phyloP scores from a whole-genome alignment of 495 filamentous ascomycete genomes.

The Aspergillus biplanus region DNA sequence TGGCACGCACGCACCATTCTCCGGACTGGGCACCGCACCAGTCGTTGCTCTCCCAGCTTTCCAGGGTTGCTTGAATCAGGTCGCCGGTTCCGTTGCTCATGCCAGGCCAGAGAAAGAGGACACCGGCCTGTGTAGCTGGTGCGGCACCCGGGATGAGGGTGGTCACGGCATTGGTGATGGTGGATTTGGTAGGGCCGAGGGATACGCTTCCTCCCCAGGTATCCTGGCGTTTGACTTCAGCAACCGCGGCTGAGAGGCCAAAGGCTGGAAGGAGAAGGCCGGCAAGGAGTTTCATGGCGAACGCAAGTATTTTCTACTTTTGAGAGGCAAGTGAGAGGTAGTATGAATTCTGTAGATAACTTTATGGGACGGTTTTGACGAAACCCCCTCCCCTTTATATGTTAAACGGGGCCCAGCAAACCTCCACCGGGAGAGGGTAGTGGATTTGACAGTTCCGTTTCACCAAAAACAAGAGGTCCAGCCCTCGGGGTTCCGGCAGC shows the following conservation, averaged over 20 bases:
- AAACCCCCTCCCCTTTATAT: not conserved
- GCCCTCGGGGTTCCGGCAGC: not conserved
- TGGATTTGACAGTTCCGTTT: not conserved
- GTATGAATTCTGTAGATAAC: too few relatives aligned
- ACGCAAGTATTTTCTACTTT: not conserved
- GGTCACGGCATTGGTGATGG: slow-evolving; percentile 45
- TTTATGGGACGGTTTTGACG: too few relatives aligned
- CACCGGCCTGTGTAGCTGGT: slow-evolving; percentile 40
- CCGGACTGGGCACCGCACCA: slow-evolving; percentile 41
- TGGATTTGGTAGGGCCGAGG: slow-evolving; percentile 43
- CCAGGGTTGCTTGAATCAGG: slow-evolving; percentile 43
- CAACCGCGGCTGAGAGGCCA: not conserved
- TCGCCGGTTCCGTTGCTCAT: slow-evolving; percentile 52
- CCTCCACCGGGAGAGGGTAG: not conserved
- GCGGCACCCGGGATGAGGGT: slow-evolving; percentile 44
- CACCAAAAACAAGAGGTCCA: not conserved
- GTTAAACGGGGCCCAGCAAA: not conserved
- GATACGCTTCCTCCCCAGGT: slow-evolving; percentile 45
- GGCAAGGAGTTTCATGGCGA: not conserved
- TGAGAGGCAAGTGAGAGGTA: not conserved
- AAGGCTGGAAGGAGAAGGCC: not conserved
- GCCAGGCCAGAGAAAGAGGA: slow-evolving; percentile 47
- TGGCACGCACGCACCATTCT: slow-evolving; percentile 47
- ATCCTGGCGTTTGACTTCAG: slow-evolving; percentile 28
- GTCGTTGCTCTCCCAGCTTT: slow-evolving; percentile 37